phyloP scores from a whole-genome alignment of 257 asterid species.

The Gardenia jasminoides region DNA sequence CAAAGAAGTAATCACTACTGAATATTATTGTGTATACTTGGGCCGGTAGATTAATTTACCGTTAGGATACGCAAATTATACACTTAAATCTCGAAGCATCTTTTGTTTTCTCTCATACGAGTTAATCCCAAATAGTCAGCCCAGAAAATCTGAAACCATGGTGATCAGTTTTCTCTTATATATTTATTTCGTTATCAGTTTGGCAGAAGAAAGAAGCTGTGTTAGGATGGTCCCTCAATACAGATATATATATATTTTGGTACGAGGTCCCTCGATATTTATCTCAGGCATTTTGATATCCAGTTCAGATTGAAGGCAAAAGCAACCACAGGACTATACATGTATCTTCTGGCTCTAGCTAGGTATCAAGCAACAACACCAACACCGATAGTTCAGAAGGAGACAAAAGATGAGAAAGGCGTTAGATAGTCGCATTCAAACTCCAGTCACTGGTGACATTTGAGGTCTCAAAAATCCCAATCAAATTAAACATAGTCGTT shows the following conservation, averaged over 20 bases:
- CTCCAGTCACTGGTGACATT: not conserved
- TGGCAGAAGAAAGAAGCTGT: not conserved
- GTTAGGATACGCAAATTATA: too few species aligned
- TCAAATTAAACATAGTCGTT: not conserved
- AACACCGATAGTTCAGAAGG: not conserved
- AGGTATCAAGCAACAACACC: not conserved
- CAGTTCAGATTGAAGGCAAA: conserved; percentile 1
- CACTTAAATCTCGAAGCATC: too few species aligned
- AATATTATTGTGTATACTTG: too few species aligned
- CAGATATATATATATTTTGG: too few species aligned
- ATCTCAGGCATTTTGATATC: not conserved
- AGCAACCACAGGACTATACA: not conserved
- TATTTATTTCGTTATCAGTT: not conserved
- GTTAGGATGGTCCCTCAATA: conserved; percentile 12
- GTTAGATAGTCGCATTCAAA: conserved; percentile 7
- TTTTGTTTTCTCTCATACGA: not conserved
- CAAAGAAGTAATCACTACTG: too few species aligned
- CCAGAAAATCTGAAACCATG: conserved; percentile 4
- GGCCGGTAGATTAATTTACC: too few species aligned
- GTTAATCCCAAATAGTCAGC: not conserved
- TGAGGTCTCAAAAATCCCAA: not conserved
- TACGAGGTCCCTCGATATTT: too few species aligned
- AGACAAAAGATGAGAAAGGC: not conserved
- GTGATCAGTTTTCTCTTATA: not conserved
- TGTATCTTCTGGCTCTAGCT: not conserved